Base-by-base conservation (phyloP, 2,329 filamentous ascomycete species). In the Chalaropsis ovoidea region DNA sequence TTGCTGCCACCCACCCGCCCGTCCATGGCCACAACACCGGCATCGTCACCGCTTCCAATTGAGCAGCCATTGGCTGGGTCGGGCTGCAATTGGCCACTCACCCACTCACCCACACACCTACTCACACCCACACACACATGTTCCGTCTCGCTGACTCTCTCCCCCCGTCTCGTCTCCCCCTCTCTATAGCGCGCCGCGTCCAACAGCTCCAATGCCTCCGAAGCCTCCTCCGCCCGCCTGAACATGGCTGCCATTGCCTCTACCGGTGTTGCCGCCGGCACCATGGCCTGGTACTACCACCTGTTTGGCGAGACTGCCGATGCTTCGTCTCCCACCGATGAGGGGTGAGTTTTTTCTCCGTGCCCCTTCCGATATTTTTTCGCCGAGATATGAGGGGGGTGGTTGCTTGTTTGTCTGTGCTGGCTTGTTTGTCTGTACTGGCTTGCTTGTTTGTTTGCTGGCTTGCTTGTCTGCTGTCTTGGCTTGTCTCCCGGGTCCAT, bases 231-330 rank as follows among this genome's bases (percentile, higher is more conserved):
- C 73, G 86, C 89, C 78, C 86, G 87, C 78, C 82, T 94, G 77
- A 96, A 93, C 79, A 82, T 92, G 73, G 88, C 92, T 75, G 90
- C 90, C 74, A 84, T 86, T 73, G 89, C 89, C 75, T 92, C 94
- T 72, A 96, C 91, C 72, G 85, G 88, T 72, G 83, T 91, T 74
- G 90, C 93, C 73, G 81, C 90, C 77, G 92, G 91, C 73, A 93
- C 93, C 71, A 86, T 93, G 74, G 92, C 90, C 72, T 97, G 92
- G 91, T 97, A 96, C 81, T 95, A 93, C 78, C 90, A 96, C 79
- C 86, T 95, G 72, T 97, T 95, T 78, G 94, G 92, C 74, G 85
- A 89, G 73, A 86, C 88, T 73, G 88, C 89, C 69, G 85, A 90
- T 77, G 94, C 94, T 72, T 88, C 88, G 86, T 92, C 93, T 72